Evolutionary conservation across 345 rosid genomes (phyloP).

Genomic region (Salix brachista): DNA sequence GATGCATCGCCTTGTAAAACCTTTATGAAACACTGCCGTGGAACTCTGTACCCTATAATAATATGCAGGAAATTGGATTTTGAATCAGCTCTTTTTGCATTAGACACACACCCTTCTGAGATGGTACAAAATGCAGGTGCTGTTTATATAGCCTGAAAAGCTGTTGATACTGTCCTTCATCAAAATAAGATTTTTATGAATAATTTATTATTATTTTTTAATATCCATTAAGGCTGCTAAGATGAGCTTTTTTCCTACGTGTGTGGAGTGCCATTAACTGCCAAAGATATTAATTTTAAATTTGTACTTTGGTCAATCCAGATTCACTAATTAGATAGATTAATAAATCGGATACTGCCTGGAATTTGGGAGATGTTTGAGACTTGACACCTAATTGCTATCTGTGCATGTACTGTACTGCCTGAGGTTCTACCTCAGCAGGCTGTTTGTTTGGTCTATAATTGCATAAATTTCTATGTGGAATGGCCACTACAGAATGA

Average conservation of each 20-base stretch:
- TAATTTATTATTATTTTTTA: no score
- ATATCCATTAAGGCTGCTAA: neutral
- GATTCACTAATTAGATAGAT: neutral
- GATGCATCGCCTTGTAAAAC: no score
- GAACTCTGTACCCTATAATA: no score
- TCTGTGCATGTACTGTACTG: neutral
- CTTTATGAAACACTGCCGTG: no score
- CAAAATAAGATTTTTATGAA: no score
- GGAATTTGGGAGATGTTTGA: neutral
- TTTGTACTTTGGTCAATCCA: neutral
- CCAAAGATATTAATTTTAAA: no score
- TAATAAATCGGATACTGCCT: neutral
- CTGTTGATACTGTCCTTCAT: neutral
- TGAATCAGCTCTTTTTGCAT: neutral
- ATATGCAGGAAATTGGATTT: no score
- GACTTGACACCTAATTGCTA: neutral
- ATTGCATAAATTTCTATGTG: neutral
- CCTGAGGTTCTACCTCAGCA: neutral
- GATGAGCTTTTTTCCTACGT: neutral
- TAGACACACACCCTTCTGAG: neutral
- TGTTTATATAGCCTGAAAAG: neutral
- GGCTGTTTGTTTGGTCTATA: neutral
- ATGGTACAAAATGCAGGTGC: neutral
- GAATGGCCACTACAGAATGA: neutral
- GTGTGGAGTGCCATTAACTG: neutral